Evolutionary conservation across 108 stramenopile species (phyloP), one percentile per base, ranked within the genome.

Genomic region (Nitzschia sp.): DNA sequence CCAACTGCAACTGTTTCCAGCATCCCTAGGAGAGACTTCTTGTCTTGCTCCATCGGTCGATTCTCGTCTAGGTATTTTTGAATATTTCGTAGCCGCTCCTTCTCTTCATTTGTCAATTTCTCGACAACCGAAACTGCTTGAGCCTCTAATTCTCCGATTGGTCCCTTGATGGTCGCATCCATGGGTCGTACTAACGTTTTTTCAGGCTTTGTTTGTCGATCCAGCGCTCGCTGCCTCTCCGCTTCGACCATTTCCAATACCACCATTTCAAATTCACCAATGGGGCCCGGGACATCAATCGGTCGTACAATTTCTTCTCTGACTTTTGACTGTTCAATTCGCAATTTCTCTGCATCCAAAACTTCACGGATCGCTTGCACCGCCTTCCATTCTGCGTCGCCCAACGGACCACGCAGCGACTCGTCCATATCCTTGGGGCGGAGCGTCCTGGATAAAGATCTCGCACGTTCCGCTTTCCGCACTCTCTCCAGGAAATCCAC

Each of bases 221-320:
- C 70, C 77, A 85, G 75, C 55, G 63, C 68, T 34, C 91, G 68
- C 59, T 79, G 79, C 61, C 82, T 74, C 68, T 92, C 91, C 11
- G 87, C 83, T 9, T 74, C 54, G 21, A 89, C 66, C 9, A 89
- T 63, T 59, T 89, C 86, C 47, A 82, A 62, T 0, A 88, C 81
- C 34, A 71, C 67, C 55, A 78, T 61, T 42, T 92, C 91, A 36
- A 92, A 76, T 71, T 92, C 91, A 0, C 91, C 91, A 56, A 92
- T 46, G 2, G 91, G 91, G 17, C 91, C 91, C 11, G 91, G 88
- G 33, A 92, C 82, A 79, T 92, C 91, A 45, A 92, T 89, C 9
- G 91, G 91, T 26, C 91, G 70, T 1, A 90, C 86, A 15, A 74
- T 57, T 21, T 79, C 84, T 29, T 87, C 92, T 26, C 84, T 72